Conservation (phyloP, 148 eudicot species). For the Pouteria glomerata region DNA sequence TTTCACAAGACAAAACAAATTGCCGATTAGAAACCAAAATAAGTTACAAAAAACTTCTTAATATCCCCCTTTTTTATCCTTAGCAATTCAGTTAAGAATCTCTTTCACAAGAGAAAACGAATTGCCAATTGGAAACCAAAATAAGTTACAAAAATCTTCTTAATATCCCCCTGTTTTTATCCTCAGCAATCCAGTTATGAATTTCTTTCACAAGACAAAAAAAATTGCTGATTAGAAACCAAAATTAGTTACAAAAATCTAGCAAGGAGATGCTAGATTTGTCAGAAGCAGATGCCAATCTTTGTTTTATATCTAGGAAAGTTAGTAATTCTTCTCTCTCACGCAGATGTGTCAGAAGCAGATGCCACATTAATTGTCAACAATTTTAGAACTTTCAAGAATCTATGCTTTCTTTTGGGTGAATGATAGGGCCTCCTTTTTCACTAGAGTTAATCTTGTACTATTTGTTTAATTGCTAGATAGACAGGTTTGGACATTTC, state of each 20-base stretch:
- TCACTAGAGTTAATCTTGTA: background rate
- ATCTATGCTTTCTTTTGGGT: background rate
- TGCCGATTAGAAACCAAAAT: background rate
- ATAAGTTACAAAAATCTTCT: too few relatives aligned
- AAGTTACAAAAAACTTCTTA: background rate
- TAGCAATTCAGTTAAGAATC: too few relatives aligned
- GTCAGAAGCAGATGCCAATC: background rate
- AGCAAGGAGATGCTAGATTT: background rate
- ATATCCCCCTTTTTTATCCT: background rate
- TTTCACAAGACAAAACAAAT: background rate
- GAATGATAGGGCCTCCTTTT: background rate
- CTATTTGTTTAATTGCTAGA: slow-evolving; percentile 41
- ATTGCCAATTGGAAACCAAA: too few relatives aligned
- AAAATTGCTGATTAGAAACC: too few relatives aligned
- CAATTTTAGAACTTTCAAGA: background rate
- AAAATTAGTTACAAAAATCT: too few relatives aligned
- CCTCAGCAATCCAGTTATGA: too few relatives aligned
- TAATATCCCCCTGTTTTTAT: background rate
- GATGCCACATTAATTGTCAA: background rate
- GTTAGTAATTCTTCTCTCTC: background rate
- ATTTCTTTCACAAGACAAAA: too few relatives aligned
- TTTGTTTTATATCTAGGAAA: background rate
- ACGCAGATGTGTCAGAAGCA: background rate
- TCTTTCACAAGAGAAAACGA: too few relatives aligned
- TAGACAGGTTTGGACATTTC: slow-evolving; percentile 91